phyloP scores from a whole-genome alignment of 352 stramenopile genomes.

The Globisporangium cederbergense region DNA sequence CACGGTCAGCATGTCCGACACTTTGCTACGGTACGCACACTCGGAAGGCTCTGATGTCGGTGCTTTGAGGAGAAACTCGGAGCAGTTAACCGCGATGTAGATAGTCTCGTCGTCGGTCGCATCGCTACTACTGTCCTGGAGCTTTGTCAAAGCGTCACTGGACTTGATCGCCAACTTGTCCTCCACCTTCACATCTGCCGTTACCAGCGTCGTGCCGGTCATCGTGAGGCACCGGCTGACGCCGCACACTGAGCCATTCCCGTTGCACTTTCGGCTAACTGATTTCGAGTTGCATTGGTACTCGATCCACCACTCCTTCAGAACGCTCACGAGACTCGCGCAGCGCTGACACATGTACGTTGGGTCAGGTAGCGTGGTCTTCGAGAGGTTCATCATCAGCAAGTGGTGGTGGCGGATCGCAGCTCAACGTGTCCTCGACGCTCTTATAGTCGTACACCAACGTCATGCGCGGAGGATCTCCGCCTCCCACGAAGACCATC shows the following conservation, averaged over 20 bases:
- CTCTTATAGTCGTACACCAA: no score
- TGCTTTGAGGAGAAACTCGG: neutral
- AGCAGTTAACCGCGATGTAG: neutral
- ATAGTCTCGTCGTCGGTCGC: neutral
- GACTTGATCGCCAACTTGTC: neutral
- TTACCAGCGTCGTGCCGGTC: neutral
- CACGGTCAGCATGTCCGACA: neutral
- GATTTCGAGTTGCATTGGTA: neutral
- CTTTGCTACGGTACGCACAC: neutral
- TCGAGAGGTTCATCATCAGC: no score
- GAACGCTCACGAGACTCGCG: neutral
- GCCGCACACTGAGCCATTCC: neutral
- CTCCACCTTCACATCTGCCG: neutral
- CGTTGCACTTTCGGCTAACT: neutral
- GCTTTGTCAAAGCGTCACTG: neutral
- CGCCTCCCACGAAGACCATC: neutral
- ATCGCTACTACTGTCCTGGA: neutral
- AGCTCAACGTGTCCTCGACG: no score
- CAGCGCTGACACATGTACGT: neutral
- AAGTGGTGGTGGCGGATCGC: no score
- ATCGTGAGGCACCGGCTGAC: neutral
- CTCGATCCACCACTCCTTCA: neutral
- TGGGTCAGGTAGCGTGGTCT: neutral
- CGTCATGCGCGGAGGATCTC: no score
- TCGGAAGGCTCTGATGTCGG: neutral